A percentile compares a stretch with the other conserved stretches of the same genome.
These are phyloP conservation scores for Neurospora sp. DNA, from an alignment of 495 filamentous ascomycete species.

Conservation along the genomic window DNA sequence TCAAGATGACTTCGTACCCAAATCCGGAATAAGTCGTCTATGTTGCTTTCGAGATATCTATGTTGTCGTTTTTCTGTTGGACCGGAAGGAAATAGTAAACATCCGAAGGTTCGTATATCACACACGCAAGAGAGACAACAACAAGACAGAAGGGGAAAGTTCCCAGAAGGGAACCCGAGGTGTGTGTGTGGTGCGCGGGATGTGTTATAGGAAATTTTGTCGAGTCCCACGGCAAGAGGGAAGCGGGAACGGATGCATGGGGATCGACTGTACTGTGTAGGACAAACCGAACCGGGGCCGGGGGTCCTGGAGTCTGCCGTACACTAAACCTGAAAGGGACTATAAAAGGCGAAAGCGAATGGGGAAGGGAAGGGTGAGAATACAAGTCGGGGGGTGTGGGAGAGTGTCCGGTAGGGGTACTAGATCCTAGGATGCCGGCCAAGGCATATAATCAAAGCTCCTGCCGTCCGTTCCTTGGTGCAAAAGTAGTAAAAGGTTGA, in stretches of 20 bases:
- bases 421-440: background rate
- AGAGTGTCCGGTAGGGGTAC: background rate
- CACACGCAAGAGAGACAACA: background rate
- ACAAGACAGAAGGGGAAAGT: background rate
- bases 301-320: background rate
- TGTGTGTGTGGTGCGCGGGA: background rate
- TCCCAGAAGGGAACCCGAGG: background rate
- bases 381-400: background rate
- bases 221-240: background rate
- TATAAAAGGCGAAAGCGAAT: background rate
- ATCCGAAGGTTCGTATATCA: background rate
- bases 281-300: background rate
- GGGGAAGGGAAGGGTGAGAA: background rate
- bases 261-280: background rate
- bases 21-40: background rate
- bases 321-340: background rate
- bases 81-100: background rate
- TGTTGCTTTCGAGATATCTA: background rate
- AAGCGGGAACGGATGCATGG: background rate
- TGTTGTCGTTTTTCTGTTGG: background rate
- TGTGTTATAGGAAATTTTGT: background rate
- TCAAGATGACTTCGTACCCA: background rate
- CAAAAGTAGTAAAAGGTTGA: background rate
- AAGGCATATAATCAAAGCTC: background rate
- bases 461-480: background rate